Percentiles rank a stretch among this genome's conserved stretches.
These are phyloP conservation scores for Platanus orientalis DNA, from an alignment of 164 flowering plant genomes.

Conservation along the genomic window DNA sequence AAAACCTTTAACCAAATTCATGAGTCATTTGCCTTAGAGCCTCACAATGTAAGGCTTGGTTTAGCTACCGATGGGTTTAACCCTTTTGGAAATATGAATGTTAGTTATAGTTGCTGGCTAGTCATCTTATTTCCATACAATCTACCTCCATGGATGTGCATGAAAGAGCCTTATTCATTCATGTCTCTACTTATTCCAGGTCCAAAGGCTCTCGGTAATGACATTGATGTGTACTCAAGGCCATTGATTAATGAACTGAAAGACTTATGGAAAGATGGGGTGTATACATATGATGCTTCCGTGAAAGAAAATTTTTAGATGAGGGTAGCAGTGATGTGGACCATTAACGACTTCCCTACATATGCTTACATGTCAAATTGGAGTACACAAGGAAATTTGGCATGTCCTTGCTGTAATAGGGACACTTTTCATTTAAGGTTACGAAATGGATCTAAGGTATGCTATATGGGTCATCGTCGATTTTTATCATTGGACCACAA, in stretches of 20 bases:
- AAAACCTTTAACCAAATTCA: constrained; percentile 3
- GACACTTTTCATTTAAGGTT: too few relatives aligned
- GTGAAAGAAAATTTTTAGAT: background rate
- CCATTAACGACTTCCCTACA: constrained; percentile 28
- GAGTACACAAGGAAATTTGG: too few relatives aligned
- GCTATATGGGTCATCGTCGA: too few relatives aligned
- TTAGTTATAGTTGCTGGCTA: constrained; percentile 9
- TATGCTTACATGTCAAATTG: constrained; percentile 22
- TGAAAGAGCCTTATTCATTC: background rate
- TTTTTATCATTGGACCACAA: too few relatives aligned
- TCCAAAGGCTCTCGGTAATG: constrained; percentile 2
- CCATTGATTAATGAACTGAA: constrained; percentile 8
- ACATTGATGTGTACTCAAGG: constrained; percentile 7
- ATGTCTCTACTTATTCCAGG: constrained; percentile 21
- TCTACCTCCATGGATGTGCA: constrained; percentile 19
- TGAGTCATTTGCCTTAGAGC: background rate
- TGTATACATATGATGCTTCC: constrained; percentile 10
- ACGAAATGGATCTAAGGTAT: too few relatives aligned
- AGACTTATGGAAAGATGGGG: background rate
- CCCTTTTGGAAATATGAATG: constrained; percentile 11
- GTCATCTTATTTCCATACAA: constrained; percentile 19
- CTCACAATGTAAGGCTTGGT: constrained; percentile 10
- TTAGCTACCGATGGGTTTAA: constrained; percentile 19
- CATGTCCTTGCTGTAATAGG: too few relatives aligned
- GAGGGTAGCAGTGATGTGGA: constrained; percentile 21